Base-by-base conservation (phyloP, 305 asterid genomes). In the Plantago lanceolata region DNA sequence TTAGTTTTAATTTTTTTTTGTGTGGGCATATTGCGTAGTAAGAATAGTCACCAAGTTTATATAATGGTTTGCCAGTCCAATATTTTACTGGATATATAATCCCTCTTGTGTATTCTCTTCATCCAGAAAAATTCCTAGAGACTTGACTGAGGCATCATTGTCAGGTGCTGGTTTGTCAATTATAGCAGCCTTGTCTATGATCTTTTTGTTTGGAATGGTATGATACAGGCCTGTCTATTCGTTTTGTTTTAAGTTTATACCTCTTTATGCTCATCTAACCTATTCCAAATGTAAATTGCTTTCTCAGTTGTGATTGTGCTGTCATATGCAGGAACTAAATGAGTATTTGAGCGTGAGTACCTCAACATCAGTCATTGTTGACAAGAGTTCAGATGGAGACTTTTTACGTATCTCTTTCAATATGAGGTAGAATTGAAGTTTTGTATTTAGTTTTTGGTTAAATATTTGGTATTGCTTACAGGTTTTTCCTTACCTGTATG, bases 161-260 rank as follows among this genome's bases (percentile, higher is more conserved):
- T 91, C 96, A 44, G 98, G 98, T 74, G 98, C 96, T 79, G 98
- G 98, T 54, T 74, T 91, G 81, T 91, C 98, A 74, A 83, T 91
- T 56, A 15, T 83, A 72, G 98, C 98, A 45, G 98, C 98, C 59
- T 64, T 91, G 65, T 70, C 68, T 74, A 91, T 91, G 94, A 73
- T 83, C 74, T 82, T 91, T 76, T 78, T 91, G 63, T 91, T 91
- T 83, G 98, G 98, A 78, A 88, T 91, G 98, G 98, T 91, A 77
- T 67, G 85, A 68, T 72, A 53, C 63, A 57, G 59, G 47, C 66
- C 47, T 40, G 47, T 40, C 47, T 0, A 4, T 64, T 29, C 59
- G 61, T 18, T 13, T 51, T 13, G 24, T 45, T 48, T 59, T 15
- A 26, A 6, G 35, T 66, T 72, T 21, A 52, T 63, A 15, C 50